A percentile compares a stretch with the other conserved stretches of the same genome.
Conservation (phyloP, 257 asterid species). For the Capsicum pubescens region DNA sequence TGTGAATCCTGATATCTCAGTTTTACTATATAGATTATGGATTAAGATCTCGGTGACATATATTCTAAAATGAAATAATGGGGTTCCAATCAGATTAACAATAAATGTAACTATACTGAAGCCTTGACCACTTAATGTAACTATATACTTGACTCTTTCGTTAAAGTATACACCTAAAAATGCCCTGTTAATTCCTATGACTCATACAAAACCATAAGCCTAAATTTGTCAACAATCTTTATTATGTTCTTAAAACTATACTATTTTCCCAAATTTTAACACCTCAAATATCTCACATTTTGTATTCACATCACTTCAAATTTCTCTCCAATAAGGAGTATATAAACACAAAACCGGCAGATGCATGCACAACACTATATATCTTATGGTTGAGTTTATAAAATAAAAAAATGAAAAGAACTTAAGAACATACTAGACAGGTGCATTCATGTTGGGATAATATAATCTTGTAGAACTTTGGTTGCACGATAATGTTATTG, state of each 20-base stretch:
- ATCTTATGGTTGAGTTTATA: neutral
- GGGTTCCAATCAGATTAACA: neutral
- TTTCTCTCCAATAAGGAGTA: neutral
- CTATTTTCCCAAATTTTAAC: neutral
- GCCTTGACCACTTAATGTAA: neutral
- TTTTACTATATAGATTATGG: neutral
- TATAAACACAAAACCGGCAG: neutral
- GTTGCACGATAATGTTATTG: neutral
- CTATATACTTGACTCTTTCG: neutral
- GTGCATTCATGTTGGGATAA: neutral
- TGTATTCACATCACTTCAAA: neutral
- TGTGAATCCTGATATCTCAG: neutral
- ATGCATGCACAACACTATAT: neutral
- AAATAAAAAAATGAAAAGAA: neutral
- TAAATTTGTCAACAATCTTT: neutral
- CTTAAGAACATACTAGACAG: neutral
- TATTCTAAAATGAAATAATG: neutral
- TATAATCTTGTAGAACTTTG: neutral
- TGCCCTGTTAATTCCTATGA: neutral
- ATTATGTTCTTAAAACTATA: neutral
- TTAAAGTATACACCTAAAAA: neutral
- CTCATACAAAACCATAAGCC: neutral
- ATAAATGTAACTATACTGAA: neutral
- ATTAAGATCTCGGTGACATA: neutral
- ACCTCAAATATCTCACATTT: neutral